A percentile compares a stretch with the other conserved stretches of the same genome.
phyloP scores from a whole-genome alignment of 2,329 filamentous ascomycete species.

The Cladobotryum protrusum region DNA sequence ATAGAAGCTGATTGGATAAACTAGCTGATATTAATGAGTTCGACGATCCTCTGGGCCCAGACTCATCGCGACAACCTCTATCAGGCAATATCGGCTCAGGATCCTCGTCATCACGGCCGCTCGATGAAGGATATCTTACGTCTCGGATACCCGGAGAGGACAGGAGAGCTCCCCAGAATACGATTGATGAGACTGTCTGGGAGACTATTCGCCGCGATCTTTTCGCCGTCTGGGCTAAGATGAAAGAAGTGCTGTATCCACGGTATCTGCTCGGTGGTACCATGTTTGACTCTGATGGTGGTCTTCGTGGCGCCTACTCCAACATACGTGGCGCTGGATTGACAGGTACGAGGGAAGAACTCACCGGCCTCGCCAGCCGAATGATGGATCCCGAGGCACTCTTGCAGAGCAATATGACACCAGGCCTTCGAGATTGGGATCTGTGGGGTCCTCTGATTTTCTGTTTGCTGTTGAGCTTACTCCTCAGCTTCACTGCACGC shows the following conservation, averaged over 20 bases:
- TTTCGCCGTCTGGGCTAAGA: constrained; percentile 92
- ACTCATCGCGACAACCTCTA: constrained; percentile 70
- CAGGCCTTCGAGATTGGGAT: constrained; percentile 93
- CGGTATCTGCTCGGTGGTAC: constrained; percentile 78
- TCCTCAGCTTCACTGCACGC: constrained; percentile 77
- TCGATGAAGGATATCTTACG: constrained; percentile 78
- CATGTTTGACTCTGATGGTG: constrained; percentile 52
- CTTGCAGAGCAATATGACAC: constrained; percentile 69
- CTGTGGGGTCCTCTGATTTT: constrained; percentile 96
- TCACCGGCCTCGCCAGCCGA: constrained; percentile 54
- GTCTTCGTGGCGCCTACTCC: constrained; percentile 55
- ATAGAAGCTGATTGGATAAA: not conserved
- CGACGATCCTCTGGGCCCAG: constrained; percentile 70
- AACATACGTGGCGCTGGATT: constrained; percentile 54
- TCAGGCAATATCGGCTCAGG: constrained; percentile 73
- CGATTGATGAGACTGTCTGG: constrained; percentile 96
- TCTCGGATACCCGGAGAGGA: constrained; percentile 90
- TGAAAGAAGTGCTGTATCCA: constrained; percentile 93
- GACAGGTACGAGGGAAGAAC: constrained; percentile 54
- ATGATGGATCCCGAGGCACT: constrained; percentile 59
- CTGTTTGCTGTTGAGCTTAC: constrained; percentile 78
- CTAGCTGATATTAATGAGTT: constrained; percentile 84
- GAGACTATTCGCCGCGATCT: constrained; percentile 91
- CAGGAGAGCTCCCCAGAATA: constrained; percentile 80
- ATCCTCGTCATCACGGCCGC: constrained; percentile 45